Base-by-base conservation (phyloP, 2,329 filamentous ascomycete genomes). In the Trichoderma simmonsii region DNA sequence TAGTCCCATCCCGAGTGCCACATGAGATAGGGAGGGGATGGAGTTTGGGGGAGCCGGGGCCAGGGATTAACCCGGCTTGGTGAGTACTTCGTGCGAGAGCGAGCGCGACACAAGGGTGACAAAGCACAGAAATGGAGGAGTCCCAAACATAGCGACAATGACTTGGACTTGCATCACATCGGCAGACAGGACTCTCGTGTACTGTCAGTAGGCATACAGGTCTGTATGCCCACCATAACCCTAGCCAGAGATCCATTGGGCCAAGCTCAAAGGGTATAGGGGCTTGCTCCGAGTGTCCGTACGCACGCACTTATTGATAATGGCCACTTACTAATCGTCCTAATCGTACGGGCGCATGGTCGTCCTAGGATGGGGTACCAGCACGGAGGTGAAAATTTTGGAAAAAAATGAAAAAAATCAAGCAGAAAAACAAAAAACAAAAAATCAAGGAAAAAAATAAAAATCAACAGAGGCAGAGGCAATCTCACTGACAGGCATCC, bases 1-100 rank as follows among this genome's bases (percentile, higher is more conserved):
- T 34, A 71, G 70, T 68, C 48, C 70, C 70, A 56, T 72, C 26
- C 70, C 64, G 70, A 72, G 59, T 69, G 70, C 64, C 70, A 72
- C 70, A 72, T 62, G 70, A 68, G 70, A 63, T 63, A 56, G 70
- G 26, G 57, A 66, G 59, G 65, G 54, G 39, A 61, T 51, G 36
- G 66, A 61, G 56, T 30, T 69, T 59, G 66, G 66, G 54, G 68
- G 51, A 60, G 15, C 51, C 48, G 30, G 61, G 61, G 28, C 61
- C 60, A 71, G 61, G 36, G 60, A 71, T 71, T 32, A 66, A 34
- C 61, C 69, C 36, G 57, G 69, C 69, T 51, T 57, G 34, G 69
- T 21, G 43, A 51, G 60, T 59, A 59, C 56, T 28, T 59, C 5
- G 51, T 48, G 59, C 51, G 70, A 67, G 56, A 21, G 30, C 57